phyloP scores from a whole-genome alignment of 2,329 filamentous ascomycete species.

The Diaporthe eres region DNA sequence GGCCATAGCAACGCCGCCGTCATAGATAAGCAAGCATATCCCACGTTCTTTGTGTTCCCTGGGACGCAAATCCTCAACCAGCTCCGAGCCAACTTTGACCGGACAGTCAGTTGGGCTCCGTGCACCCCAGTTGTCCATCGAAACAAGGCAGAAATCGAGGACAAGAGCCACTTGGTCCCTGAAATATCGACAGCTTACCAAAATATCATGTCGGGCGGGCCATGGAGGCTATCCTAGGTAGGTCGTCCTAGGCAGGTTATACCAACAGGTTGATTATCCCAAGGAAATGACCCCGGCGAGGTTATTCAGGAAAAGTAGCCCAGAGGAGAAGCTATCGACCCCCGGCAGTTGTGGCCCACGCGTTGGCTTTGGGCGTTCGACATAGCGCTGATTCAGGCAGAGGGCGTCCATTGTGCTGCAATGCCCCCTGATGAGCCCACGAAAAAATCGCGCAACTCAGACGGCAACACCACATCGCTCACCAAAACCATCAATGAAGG shows the following conservation, averaged over 20 bases:
- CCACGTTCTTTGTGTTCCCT: background rate
- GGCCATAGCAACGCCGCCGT: background rate
- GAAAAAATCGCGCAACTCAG: conserved; percentile 1
- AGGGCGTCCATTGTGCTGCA: conserved; percentile 6
- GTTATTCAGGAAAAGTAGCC: background rate
- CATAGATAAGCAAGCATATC: conserved; percentile 1
- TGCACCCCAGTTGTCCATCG: conserved; percentile 1
- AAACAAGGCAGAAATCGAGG: background rate
- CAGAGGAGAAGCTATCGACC: background rate
- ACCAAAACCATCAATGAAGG: background rate
- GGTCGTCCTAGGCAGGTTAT: background rate
- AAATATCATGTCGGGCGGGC: background rate
- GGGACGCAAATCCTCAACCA: conserved; percentile 6
- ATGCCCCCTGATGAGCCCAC: background rate
- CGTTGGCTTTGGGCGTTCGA: background rate
- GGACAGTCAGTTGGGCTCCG: background rate
- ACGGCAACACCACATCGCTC: background rate
- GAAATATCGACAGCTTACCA: background rate
- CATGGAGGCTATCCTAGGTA: background rate
- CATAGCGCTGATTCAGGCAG: conserved; percentile 6
- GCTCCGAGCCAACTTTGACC: conserved; percentile 10
- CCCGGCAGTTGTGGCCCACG: background rate
- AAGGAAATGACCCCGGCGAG: background rate
- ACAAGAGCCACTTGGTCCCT: background rate
- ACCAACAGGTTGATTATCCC: background rate